Evolutionary conservation across 768 basidiomycete species (phyloP).

Genomic region (Mycena chlorophos): DNA sequence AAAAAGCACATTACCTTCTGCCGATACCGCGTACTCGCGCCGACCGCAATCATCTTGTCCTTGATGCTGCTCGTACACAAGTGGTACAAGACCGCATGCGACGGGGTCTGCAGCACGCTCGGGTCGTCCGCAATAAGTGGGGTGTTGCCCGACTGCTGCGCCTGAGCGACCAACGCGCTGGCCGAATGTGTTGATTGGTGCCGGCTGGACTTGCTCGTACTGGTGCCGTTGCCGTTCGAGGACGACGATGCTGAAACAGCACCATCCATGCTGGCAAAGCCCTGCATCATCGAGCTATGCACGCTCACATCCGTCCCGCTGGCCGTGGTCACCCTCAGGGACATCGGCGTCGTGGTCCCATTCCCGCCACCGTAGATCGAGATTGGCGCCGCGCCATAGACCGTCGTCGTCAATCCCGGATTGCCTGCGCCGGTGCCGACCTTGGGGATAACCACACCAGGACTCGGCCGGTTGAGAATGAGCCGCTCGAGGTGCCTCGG

Average conservation of each 20-base stretch:
- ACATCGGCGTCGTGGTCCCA: constrained; percentile 7
- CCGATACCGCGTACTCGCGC: constrained; percentile 71
- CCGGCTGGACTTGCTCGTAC: not conserved
- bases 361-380: not conserved
- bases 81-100: constrained; percentile 77
- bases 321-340: constrained; percentile 35
- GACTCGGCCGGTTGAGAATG: constrained; percentile 65
- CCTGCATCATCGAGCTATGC: constrained; percentile 13
- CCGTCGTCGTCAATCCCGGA: constrained; percentile 18
- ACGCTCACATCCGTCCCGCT: constrained; percentile 40
- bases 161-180: too few species aligned
- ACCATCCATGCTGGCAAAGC: constrained; percentile 3
- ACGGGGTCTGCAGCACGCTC: constrained; percentile 74
- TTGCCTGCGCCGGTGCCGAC: constrained; percentile 21
- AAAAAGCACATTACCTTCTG: constrained; percentile 60
- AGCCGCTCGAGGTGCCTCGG: constrained; percentile 93
- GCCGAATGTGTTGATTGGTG: not conserved
- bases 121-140: constrained; percentile 61
- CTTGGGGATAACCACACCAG: constrained; percentile 29
- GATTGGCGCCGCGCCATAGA: constrained; percentile 29
- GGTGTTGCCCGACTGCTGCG: constrained; percentile 5
- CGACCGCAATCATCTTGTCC: constrained; percentile 74
- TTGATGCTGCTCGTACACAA: constrained; percentile 77
- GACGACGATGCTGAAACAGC: not conserved
- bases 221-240: not conserved